These are phyloP conservation scores for Toxoplasma gondii DNA, from an alignment of 169 alveolate genomes.

Conservation along the genomic window DNA sequence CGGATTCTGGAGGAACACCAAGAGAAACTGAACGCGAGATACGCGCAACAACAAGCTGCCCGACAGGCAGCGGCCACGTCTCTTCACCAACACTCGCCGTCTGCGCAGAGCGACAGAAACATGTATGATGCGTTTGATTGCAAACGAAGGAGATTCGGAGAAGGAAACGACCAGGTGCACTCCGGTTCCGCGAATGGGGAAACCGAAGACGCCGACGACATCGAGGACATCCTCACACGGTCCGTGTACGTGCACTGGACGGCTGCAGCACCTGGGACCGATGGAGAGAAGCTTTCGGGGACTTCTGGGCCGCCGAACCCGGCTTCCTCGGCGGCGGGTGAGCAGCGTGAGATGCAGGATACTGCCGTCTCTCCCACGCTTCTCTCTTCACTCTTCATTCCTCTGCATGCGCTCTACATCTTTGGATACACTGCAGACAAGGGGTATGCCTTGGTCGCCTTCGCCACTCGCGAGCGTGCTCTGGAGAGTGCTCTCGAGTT, in stretches of 20 bases:
- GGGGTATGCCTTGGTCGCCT: constrained; percentile 52
- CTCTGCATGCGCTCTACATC: constrained; percentile 53
- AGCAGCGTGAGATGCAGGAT: background rate
- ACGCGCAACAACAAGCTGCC: background rate
- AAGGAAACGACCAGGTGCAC: background rate
- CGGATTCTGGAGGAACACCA: constrained; percentile 34
- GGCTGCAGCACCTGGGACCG: constrained; percentile 15
- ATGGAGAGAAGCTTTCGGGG: background rate
- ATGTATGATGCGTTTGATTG: background rate
- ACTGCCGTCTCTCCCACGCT: constrained; percentile 47
- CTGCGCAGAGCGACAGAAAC: background rate
- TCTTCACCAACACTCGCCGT: background rate
- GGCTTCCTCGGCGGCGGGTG: background rate
- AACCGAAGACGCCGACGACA: background rate
- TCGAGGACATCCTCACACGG: constrained; percentile 39
- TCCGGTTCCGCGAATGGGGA: background rate
- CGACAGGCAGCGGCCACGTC: background rate
- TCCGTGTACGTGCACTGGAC: constrained; percentile 58
- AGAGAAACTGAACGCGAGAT: background rate
- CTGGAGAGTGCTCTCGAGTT: constrained; percentile 56
- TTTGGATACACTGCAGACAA: background rate
- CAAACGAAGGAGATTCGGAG: background rate
- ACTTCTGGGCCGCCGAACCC: background rate
- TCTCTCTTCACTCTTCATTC: constrained; percentile 9
- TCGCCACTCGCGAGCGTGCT: constrained; percentile 57